A percentile compares a stretch with the other conserved stretches of the same genome.
phyloP scores from a whole-genome alignment of 176 grass and related monocot genomes.

The Cenchrus purpureus region DNA sequence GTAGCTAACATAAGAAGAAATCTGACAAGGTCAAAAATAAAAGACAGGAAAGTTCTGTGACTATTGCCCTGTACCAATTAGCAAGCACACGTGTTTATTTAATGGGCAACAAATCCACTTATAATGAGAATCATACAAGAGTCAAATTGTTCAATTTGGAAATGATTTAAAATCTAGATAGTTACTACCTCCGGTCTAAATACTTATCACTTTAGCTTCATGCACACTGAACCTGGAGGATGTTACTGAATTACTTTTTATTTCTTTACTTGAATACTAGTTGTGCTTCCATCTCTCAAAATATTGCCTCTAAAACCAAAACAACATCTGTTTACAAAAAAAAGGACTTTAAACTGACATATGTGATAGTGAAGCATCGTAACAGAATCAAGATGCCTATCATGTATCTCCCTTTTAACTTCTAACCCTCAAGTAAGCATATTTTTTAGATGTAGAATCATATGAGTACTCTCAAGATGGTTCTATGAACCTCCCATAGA shows the following conservation, averaged over 20 bases:
- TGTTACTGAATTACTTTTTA: background rate
- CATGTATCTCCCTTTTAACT: background rate
- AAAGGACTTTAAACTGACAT: background rate
- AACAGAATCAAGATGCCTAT: conserved; percentile 1
- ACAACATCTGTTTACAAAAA: background rate
- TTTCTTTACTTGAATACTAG: background rate
- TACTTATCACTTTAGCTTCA: too few species aligned
- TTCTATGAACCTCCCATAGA: conserved; percentile 3
- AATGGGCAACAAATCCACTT: conserved; percentile 16
- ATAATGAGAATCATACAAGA: conserved; percentile 20
- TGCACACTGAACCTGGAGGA: background rate
- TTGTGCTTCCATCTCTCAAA: background rate
- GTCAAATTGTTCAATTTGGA: background rate
- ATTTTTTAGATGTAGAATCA: conserved; percentile 9
- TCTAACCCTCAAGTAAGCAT: background rate
- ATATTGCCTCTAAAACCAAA: background rate
- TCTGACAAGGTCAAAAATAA: conserved; percentile 21
- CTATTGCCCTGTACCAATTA: conserved; percentile 20
- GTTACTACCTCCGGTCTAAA: background rate
- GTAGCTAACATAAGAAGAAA: conserved; percentile 17
- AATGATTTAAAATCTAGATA: conserved; percentile 18
- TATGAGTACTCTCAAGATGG: conserved; percentile 5
- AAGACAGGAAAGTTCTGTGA: background rate
- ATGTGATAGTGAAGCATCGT: background rate
- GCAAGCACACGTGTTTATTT: background rate